A percentile compares a stretch with the other conserved stretches of the same genome.
Conservation (phyloP, 176 grass and related monocot genomes). For the Triticum timopheevii region DNA sequence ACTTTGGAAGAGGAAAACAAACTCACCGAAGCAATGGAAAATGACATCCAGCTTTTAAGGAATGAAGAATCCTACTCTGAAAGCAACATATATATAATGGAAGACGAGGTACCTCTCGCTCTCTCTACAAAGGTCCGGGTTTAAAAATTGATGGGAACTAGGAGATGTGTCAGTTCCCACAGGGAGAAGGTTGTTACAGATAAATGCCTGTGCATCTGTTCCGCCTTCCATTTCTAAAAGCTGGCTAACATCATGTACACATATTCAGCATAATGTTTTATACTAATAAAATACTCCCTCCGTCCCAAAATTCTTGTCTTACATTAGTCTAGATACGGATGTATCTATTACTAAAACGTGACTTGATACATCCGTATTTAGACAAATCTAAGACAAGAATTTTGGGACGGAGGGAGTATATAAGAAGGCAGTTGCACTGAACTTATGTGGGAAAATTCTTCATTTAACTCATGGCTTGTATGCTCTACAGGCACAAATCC, state of each 20-base stretch:
- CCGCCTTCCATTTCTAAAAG: neutral
- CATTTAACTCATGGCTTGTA: conserved; percentile 33
- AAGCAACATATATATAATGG: conserved; percentile 52
- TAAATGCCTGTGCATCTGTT: conserved; percentile 13
- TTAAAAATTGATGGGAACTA: neutral
- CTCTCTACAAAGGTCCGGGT: neutral
- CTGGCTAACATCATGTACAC: neutral
- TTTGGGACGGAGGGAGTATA: too few relatives aligned
- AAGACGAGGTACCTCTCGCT: conserved; percentile 60
- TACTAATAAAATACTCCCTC: conserved; percentile 11
- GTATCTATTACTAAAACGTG: too few relatives aligned
- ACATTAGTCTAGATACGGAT: too few relatives aligned
- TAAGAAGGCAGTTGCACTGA: conserved; percentile 4
- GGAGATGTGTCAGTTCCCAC: neutral
- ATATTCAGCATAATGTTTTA: neutral
- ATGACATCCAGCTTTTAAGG: conserved; percentile 49
- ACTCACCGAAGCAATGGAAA: conserved; percentile 60
- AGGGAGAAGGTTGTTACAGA: neutral
- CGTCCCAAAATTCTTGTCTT: too few relatives aligned
- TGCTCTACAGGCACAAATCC: conserved; percentile 47
- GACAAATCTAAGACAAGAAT: too few relatives aligned
- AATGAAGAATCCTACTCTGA: conserved; percentile 44
- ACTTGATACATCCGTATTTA: too few relatives aligned
- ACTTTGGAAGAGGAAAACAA: conserved; percentile 55
- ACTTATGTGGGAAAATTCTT: conserved; percentile 3